A percentile compares a stretch with the other conserved stretches of the same genome.
phyloP scores from a whole-genome alignment of 257 asterid genomes.

The Petunia axillaris region DNA sequence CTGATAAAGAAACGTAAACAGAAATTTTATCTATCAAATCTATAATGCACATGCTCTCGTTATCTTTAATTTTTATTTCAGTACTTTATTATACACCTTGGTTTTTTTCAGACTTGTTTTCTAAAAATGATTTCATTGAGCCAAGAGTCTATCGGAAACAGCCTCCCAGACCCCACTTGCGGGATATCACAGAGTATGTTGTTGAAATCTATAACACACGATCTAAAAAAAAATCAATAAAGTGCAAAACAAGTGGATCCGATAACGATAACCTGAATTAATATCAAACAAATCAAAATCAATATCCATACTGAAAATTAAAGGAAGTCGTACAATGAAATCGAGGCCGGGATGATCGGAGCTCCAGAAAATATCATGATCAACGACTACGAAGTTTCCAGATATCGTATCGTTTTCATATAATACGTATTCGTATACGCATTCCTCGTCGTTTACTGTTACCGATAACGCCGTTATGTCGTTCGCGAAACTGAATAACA shows the following conservation, averaged over 20 bases:
- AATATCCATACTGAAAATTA: background rate
- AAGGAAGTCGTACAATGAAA: slow-evolving; percentile 48
- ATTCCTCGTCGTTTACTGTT: slow-evolving; percentile 69
- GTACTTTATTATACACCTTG: too few species aligned
- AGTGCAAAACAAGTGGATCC: background rate
- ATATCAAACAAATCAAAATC: background rate
- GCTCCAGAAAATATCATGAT: slow-evolving; percentile 78
- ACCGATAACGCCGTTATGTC: slow-evolving; percentile 56
- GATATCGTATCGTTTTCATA: slow-evolving; percentile 76
- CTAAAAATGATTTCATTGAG: too few species aligned
- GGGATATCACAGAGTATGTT: too few species aligned
- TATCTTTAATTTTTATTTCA: too few species aligned
- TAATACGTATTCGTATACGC: slow-evolving; percentile 78
- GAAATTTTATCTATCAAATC: background rate
- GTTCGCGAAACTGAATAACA: slow-evolving; percentile 47
- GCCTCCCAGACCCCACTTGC: too few species aligned
- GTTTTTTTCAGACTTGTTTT: too few species aligned
- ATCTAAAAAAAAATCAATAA: background rate
- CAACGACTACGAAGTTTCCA: slow-evolving; percentile 81
- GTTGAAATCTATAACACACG: background rate
- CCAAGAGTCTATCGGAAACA: too few species aligned
- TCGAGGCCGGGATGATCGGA: slow-evolving; percentile 80
- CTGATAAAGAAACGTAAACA: background rate
- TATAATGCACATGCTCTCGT: background rate
- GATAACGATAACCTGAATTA: too few species aligned